Base-by-base conservation (phyloP, 495 filamentous ascomycete genomes). In the Cryomyces antarcticus region DNA sequence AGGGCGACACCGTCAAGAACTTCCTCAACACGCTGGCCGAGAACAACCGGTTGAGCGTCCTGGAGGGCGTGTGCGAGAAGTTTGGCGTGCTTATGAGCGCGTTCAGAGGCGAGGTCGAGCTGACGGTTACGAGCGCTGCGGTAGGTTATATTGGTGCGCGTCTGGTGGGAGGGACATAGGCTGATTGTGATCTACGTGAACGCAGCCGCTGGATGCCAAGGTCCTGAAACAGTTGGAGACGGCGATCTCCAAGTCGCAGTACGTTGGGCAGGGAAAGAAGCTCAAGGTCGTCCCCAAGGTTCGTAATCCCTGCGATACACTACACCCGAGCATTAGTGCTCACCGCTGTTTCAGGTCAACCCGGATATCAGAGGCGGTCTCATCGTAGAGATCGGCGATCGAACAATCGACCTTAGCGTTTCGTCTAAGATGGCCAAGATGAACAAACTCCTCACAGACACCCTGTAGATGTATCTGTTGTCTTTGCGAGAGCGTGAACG, bases 371-470 rank as follows among this genome's bases (percentile, higher is more conserved):
- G 92, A 45, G 89, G 89, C 40, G 89, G 89, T 17, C 78, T 97
- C 41, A 63, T 97, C 48, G 89, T 97, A 55, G 88, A 97, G 63
- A 82, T 97, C 53, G 87, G 86, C 55, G 92, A 94, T 71, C 80
- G 92, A 55, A 96, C 89, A 57, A 89, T 97, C 57, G 89, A 97
- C 65, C 80, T 95, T 46, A 87, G 80, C 67, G 84, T 97, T 52
- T 89, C 89, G 10, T 68, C 82, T 57, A 89, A 84, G 75, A 80
- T 97, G 65, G 70, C 81, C 62, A 92, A 85, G 73, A 80, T 96
- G 77, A 97, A 96, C 81, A 97, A 97, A 78, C 78, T 93, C 58
- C 78, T 97, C 55, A 84, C 72, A 48, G 92, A 97, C 68, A 72
- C 80, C 60, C 66, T 96, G 78, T 97, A 86, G 86, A 85, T 64